These are phyloP conservation scores for Verticillium isaacii DNA, from an alignment of 2,329 filamentous ascomycete genomes.

Conservation along the genomic window DNA sequence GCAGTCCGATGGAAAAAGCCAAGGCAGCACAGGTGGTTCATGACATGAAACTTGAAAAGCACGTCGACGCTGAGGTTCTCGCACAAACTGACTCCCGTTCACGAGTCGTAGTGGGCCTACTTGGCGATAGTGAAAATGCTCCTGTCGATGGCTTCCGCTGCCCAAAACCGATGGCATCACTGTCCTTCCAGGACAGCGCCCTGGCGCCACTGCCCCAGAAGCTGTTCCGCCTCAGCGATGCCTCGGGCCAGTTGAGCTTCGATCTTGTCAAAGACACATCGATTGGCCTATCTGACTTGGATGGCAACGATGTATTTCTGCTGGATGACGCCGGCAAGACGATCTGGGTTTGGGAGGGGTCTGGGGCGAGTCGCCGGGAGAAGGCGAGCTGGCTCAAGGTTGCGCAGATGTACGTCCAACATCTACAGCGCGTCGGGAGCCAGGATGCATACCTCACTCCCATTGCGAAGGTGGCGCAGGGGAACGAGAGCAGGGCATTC, in stretches of 20 bases:
- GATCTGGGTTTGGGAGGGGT: constrained; percentile 65
- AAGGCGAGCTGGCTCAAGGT: constrained; percentile 56
- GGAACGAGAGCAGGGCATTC: constrained; percentile 50
- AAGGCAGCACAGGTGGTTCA: constrained; percentile 64
- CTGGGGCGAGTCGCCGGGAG: constrained; percentile 51
- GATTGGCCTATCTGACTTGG: constrained; percentile 43
- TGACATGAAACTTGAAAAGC: constrained; percentile 59
- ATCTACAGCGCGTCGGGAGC: constrained; percentile 25
- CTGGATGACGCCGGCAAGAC: constrained; percentile 51
- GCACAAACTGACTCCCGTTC: constrained; percentile 55
- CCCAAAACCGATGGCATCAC: constrained; percentile 32
- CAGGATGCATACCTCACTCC: constrained; percentile 37
- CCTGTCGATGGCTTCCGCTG: constrained; percentile 33
- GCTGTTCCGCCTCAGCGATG: constrained; percentile 60
- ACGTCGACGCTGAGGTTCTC: constrained; percentile 60
- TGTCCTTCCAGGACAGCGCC: constrained; percentile 12
- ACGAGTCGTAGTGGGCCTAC: constrained; percentile 48
- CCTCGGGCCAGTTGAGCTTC: constrained; percentile 52
- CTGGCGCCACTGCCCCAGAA: constrained; percentile 25
- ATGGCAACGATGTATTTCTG: constrained; percentile 58
- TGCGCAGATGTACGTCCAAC: constrained; percentile 49
- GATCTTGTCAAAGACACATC: constrained; percentile 52
- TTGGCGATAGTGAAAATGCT: constrained; percentile 42
- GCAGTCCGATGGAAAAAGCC: constrained; percentile 65
- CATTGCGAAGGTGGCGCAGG: constrained; percentile 53